Conservation (phyloP, 2,329 filamentous ascomycete species). For the Coniochaeta sp. region DNA sequence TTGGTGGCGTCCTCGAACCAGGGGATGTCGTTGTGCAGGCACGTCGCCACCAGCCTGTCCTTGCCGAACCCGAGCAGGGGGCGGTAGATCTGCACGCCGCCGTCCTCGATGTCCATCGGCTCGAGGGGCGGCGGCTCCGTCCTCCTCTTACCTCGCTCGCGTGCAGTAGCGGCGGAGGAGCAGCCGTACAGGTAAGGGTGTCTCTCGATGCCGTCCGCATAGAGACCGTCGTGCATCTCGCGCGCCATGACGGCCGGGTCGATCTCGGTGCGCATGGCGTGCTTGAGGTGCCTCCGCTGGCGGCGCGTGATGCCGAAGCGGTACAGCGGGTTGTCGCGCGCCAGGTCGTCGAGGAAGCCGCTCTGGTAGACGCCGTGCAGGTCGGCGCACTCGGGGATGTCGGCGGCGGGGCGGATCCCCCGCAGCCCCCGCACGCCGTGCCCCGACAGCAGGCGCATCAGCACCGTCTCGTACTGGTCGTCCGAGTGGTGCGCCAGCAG, state of each 20-base stretch:
- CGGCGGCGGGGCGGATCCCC: slow-evolving; percentile 57
- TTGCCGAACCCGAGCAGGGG: slow-evolving; percentile 68
- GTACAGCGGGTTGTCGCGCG: slow-evolving; percentile 24
- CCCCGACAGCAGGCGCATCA: slow-evolving; percentile 67
- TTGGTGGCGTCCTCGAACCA: slow-evolving; percentile 91
- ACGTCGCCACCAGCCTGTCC: slow-evolving; percentile 66
- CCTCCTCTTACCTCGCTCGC: too few species aligned
- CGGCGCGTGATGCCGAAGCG: slow-evolving; percentile 21
- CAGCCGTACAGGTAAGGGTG: neutral
- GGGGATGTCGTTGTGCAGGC: slow-evolving; percentile 53
- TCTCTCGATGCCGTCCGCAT: slow-evolving; percentile 1
- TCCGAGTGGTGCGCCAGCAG: slow-evolving; percentile 83
- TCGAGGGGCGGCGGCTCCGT: slow-evolving; percentile 12
- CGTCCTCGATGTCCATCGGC: slow-evolving; percentile 44
- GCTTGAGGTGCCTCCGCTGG: slow-evolving; percentile 16
- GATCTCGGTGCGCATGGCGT: slow-evolving; percentile 16
- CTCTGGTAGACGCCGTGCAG: slow-evolving; percentile 65
- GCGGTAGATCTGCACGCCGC: slow-evolving; percentile 60
- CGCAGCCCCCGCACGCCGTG: slow-evolving; percentile 63
- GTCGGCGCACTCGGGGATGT: slow-evolving; percentile 79
- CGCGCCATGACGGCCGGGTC: slow-evolving; percentile 12
- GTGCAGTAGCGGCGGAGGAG: slow-evolving; percentile 9
- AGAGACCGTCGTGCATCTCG: slow-evolving; percentile 10
- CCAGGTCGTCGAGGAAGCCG: slow-evolving; percentile 45
- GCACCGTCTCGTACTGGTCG: slow-evolving; percentile 83